These are phyloP conservation scores for Hansenula lynferdii DNA, from an alignment of 1,139 yeast genomes.

Conservation along the genomic window DNA sequence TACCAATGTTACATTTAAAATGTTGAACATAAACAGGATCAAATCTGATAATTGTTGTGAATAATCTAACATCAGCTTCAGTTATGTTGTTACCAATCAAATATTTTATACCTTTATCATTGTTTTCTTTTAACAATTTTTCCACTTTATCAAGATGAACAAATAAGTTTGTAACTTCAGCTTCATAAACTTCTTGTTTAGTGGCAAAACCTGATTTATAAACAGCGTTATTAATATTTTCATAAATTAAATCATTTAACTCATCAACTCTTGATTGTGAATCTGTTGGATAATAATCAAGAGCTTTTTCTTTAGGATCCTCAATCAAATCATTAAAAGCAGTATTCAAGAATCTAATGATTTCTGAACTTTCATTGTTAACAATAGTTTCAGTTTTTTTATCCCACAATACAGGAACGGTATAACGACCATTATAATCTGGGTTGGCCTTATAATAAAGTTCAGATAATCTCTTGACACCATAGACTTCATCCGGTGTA, in stretches of 20 bases:
- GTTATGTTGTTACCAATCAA: slow-evolving; percentile 67
- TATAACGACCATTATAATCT: slow-evolving; percentile 72
- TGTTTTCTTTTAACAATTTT: slow-evolving; percentile 45
- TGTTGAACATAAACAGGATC: slow-evolving; percentile 93
- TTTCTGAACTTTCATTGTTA: slow-evolving; percentile 85
- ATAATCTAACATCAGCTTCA: slow-evolving; percentile 87
- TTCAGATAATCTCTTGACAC: slow-evolving; percentile 58
- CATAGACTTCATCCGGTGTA: slow-evolving; percentile 63
- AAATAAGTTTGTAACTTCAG: slow-evolving; percentile 63
- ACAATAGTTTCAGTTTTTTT: slow-evolving; percentile 77
- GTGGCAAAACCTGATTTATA: slow-evolving; percentile 92
- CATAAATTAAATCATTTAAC: slow-evolving; percentile 80
- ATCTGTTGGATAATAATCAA: slow-evolving; percentile 62
- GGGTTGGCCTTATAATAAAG: slow-evolving; percentile 74
- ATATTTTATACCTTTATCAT: slow-evolving; percentile 38
- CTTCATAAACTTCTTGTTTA: slow-evolving; percentile 75
- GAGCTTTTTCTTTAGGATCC: slow-evolving; percentile 40
- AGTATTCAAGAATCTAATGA: slow-evolving; percentile 75
- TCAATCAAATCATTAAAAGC: slow-evolving; percentile 54
- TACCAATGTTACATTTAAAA: slow-evolving; percentile 85
- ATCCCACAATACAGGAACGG: slow-evolving; percentile 95
- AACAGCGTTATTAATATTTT: slow-evolving; percentile 87
- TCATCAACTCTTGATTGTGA: slow-evolving; percentile 61
- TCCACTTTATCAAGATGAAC: slow-evolving; percentile 74
- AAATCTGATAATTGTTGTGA: slow-evolving; percentile 77